Evolutionary conservation across 441 rosid species (phyloP).

Genomic region (Gossypium trilobum): DNA sequence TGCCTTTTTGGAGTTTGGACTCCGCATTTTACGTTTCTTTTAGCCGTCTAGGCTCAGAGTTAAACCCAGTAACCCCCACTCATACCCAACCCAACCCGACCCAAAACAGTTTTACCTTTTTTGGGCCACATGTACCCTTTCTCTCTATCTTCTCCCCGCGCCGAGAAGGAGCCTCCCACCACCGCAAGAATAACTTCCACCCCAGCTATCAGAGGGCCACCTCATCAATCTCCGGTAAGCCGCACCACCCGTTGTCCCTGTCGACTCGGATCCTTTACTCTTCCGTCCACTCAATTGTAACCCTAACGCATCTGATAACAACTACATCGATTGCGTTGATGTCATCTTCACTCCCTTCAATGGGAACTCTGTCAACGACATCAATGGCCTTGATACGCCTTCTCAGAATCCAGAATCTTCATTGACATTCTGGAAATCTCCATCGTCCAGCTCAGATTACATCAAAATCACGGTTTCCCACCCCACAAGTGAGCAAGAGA

Average conservation of each 20-base stretch:
- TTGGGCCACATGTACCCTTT: too few species aligned
- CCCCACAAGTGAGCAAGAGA: slow-evolving; percentile 65
- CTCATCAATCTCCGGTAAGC: slow-evolving; percentile 34
- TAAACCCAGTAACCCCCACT: background rate
- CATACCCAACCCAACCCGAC: background rate
- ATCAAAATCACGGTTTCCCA: slow-evolving; percentile 60
- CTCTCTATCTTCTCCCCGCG: too few species aligned
- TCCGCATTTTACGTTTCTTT: background rate
- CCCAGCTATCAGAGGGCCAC: slow-evolving; percentile 51
- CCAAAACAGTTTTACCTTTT: background rate
- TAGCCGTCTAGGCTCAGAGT: background rate
- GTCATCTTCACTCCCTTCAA: slow-evolving; percentile 66
- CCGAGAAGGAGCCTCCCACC: background rate
- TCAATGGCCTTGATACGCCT: slow-evolving; percentile 42
- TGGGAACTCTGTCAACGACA: slow-evolving; percentile 34
- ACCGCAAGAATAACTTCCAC: slow-evolving; percentile 27
- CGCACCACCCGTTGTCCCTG: slow-evolving; percentile 48
- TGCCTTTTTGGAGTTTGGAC: background rate
- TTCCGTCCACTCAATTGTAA: slow-evolving; percentile 31
- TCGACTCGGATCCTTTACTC: slow-evolving; percentile 60
- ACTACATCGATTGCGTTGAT: slow-evolving; percentile 65
- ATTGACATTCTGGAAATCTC: slow-evolving; percentile 35
- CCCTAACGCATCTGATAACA: slow-evolving; percentile 28
- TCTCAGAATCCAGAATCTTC: slow-evolving; percentile 29
- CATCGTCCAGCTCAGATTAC: slow-evolving; percentile 41